phyloP scores from a whole-genome alignment of 306 rosid genomes.

The Styphnolobium japonicum region DNA sequence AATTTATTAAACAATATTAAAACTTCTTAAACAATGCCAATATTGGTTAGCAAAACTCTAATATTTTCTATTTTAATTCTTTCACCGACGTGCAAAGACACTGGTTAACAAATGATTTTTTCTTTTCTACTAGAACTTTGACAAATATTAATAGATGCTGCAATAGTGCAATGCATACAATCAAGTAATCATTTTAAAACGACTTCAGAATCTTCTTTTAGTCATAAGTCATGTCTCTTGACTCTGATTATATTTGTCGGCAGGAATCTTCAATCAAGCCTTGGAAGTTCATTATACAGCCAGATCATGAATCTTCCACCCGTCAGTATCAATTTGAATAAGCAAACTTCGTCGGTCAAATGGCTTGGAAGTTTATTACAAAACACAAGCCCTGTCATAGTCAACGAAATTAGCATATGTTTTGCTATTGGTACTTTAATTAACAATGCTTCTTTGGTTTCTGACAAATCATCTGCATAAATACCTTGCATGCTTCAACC shows the following conservation, averaged over 20 bases:
- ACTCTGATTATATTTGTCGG: not conserved
- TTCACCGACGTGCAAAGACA: too few species aligned
- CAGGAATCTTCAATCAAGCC: not conserved
- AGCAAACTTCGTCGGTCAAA: not conserved
- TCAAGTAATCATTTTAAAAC: not conserved
- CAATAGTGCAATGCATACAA: not conserved
- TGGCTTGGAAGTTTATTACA: not conserved
- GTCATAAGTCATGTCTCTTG: not conserved
- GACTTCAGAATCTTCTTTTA: not conserved
- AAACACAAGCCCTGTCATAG: not conserved
- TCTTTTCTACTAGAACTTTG: not conserved
- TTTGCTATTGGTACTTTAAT: not conserved
- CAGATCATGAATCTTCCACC: not conserved
- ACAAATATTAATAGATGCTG: not conserved
- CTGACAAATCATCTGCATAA: not conserved
- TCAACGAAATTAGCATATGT: not conserved
- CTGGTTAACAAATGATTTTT: too few species aligned
- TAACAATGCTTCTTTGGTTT: not conserved
- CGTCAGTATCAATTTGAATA: not conserved
- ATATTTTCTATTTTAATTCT: too few species aligned
- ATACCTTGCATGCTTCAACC: not conserved
- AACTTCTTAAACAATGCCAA: too few species aligned
- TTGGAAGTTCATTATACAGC: not conserved
- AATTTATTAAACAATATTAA: too few species aligned
- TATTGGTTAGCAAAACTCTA: too few species aligned